Conservation (phyloP, 1,284 basidiomycete species). For the Boletellus sp. region DNA sequence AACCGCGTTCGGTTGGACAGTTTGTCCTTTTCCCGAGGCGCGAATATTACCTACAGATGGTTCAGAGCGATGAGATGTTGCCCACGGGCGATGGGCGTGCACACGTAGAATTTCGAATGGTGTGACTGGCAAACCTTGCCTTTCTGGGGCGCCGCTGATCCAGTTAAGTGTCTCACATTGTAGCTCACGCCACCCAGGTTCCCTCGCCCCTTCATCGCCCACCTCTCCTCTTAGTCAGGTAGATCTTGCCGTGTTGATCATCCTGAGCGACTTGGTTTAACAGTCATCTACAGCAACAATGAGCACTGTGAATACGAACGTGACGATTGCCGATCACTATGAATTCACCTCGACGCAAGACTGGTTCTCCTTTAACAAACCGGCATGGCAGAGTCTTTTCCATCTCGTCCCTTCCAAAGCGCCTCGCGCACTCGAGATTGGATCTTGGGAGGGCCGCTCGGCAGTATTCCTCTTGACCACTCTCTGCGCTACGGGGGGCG, state of each 20-base stretch:
- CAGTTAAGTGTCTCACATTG: conserved; percentile 15
- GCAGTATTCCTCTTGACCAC: conserved; percentile 50
- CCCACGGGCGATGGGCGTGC: not conserved
- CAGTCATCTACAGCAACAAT: conserved; percentile 11
- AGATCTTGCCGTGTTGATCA: not conserved
- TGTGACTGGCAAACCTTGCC: not conserved
- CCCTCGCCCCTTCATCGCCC: not conserved
- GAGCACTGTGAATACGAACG: conserved; percentile 7
- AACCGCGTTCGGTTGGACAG: no score
- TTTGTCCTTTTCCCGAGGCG: no score
- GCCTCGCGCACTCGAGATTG: conserved; percentile 55
- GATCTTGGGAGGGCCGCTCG: conserved; percentile 61
- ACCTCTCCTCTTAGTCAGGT: conserved; percentile 1
- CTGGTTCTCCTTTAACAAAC: conserved; percentile 49
- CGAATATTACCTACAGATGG: conserved; percentile 12
- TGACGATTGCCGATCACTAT: conserved; percentile 14
- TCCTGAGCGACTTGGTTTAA: not conserved
- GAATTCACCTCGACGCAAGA: conserved; percentile 53
- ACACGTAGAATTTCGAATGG: conserved; percentile 10
- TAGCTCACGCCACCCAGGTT: no score
- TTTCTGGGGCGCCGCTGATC: conserved; percentile 1
- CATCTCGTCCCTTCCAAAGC: conserved; percentile 32
- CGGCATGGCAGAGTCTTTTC: conserved; percentile 42
- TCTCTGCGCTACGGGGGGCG: conserved; percentile 43
- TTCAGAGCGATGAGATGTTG: not conserved